Evolutionary conservation across 164 flowering plant genomes (phyloP).

Genomic region (Sextonia rubra): DNA sequence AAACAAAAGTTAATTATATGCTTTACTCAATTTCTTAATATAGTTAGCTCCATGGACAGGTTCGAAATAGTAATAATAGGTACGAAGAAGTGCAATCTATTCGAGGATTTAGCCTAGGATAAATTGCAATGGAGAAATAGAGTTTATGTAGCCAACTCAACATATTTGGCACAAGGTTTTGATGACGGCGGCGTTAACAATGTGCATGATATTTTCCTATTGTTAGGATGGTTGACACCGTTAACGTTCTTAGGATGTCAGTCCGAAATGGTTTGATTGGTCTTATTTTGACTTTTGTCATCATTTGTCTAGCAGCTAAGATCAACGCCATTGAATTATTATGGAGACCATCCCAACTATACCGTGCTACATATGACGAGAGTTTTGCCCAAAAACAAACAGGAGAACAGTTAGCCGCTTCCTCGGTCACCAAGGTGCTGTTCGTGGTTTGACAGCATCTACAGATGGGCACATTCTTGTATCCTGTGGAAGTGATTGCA

Average conservation of each 20-base stretch:
- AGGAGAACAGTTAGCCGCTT: conserved; percentile 80
- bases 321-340: background rate
- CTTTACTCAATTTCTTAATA: no score
- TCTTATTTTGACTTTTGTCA: background rate
- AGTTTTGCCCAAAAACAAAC: conserved; percentile 9
- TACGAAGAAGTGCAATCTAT: no score
- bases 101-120: no score
- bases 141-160: no score
- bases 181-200: no score
- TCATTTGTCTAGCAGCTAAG: background rate
- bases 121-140: no score
- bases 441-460: conserved; percentile 78
- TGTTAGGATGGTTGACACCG: background rate
- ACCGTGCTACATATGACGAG: conserved; percentile 1
- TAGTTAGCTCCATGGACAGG: no score
- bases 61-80: no score
- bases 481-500: conserved; percentile 92
- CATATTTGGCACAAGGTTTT: no score
- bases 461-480: conserved; percentile 85
- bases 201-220: no score
- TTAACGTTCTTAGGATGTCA: background rate
- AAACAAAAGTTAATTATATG: no score
- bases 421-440: conserved; percentile 92
- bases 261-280: background rate
- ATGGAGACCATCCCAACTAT: background rate